Evolutionary conservation across 352 stramenopile species (phyloP).

Genomic region (Blastocystis sp.): DNA sequence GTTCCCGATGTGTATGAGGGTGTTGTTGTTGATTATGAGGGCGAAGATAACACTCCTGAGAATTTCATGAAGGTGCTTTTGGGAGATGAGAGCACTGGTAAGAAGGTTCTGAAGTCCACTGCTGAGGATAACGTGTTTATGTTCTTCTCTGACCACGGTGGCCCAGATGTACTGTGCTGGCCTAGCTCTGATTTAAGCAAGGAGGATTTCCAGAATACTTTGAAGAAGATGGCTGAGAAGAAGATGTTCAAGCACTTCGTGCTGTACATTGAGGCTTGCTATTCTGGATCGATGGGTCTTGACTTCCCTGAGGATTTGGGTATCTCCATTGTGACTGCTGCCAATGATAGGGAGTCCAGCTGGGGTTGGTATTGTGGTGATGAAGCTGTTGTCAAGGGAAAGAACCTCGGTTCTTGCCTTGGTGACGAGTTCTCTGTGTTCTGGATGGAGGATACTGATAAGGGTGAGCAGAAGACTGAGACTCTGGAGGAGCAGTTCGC

Average conservation of each 20-base stretch:
- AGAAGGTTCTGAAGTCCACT: constrained; percentile 82
- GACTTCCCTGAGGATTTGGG: constrained; percentile 79
- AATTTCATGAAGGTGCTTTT: constrained; percentile 83
- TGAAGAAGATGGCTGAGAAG: constrained; percentile 79
- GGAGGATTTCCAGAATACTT: constrained; percentile 75
- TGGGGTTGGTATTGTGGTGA: constrained; percentile 81
- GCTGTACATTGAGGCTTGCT: constrained; percentile 86
- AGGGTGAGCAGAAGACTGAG: constrained; percentile 76
- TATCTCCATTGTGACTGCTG: constrained; percentile 82
- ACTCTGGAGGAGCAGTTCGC: constrained; percentile 79
- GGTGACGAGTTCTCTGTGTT: constrained; percentile 85
- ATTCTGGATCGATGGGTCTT: constrained; percentile 85
- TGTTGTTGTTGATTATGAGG: constrained; percentile 70
- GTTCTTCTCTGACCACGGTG: constrained; percentile 87
- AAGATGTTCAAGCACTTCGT: constrained; percentile 85
- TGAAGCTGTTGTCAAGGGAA: constrained; percentile 75
- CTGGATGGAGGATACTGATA: constrained; percentile 85
- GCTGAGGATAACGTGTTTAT: constrained; percentile 83
- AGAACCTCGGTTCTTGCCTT: constrained; percentile 78
- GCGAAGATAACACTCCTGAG: constrained; percentile 76
- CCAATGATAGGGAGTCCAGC: constrained; percentile 81
- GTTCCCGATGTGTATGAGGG: constrained; percentile 81
- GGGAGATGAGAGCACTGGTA: constrained; percentile 75
- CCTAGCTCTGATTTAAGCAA: constrained; percentile 78
- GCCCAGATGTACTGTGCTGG: constrained; percentile 80